Base-by-base conservation (phyloP, 805 yeast genomes). In the Candida gorgasii region DNA sequence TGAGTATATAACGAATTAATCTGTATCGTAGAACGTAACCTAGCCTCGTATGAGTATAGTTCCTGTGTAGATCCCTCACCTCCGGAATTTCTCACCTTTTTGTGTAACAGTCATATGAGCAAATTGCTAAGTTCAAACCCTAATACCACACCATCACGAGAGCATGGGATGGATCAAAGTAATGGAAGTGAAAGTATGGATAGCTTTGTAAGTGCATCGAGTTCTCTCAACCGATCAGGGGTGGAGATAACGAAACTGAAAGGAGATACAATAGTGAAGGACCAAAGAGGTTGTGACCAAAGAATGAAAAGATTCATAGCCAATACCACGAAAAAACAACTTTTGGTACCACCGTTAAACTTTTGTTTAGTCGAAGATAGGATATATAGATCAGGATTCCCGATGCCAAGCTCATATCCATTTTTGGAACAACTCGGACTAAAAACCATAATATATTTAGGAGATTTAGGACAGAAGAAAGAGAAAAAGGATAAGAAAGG, bases 331-430 rank as follows among this genome's bases (percentile, higher is more conserved):
- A 13, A 16, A 18, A 28, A 29, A 17, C 36, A 31, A 14, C 28
- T 34, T 4, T 36, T 44, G 9, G 95, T 90, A 1, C 99, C 99
- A 4, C 99, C 99, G 0, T 72, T 93, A 51, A 90, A 89, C 62
- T 92, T 92, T 55, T 79, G 95, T 0, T 78, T 88, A 16, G 96
- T 93, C 2, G 96, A 87, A 46, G 89, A 88, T 44, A 82, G 86
- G 5, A 79, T 92, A 9, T 92, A 90, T 61, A 69, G 99, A 14
- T 84, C 95, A 1, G 99, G 99, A 1, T 95, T 90, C 57, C 99
- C 99, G 1, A 86, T 89, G 70, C 86, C 88, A 0, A 76, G 82
- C 49, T 92, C 89, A 65, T 88, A 81, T 55, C 79, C 84, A n/a
- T 93, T 88, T 52, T 71, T 92, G 16, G 75, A 76, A 51, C 83